Base-by-base conservation (phyloP, 23 red algal genomes). In the Gracilaria domingensis region DNA sequence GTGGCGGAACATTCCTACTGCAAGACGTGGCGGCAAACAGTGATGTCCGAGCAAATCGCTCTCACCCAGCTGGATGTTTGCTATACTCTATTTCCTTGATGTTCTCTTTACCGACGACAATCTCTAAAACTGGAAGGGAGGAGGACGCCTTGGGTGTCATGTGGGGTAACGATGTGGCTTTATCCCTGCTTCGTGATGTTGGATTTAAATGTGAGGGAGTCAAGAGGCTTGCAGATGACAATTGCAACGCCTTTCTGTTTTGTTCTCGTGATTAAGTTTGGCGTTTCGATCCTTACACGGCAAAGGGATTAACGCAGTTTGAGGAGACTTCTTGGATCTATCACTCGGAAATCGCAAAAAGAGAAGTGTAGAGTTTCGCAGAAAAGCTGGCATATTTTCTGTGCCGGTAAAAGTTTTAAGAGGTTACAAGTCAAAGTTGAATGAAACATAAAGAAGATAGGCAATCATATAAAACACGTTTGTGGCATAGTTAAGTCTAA, bases 221-320 rank as follows among this genome's bases (percentile, higher is more conserved):
- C 35, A 64, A 72, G 26, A 65, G 62, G 18, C 70, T 91, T 34
- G 37, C 75, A 36, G 88, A 91, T n/a, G 88, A 91, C 62, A 51
- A 91, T 59, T 91, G 88, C 77, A 91, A 91, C 34, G 88, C 73
- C 33, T 91, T 91, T 65, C 80, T 91, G 29, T 91, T 91, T 58
- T 80, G 75, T 54, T 36, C 65, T 40, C 75, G 64, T 30, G 60
- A 91, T 35, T 91, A 53, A 50, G 4, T 57, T n/a, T 24, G 47
- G 11, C 24, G 4, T 7, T 45, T 45, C 42, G 42, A 79, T 49
- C n/a, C n/a, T n/a, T n/a, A n/a, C n/a, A n/a, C n/a, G n/a, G n/a
- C n/a, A 24, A 20, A 30, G 3, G 74, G 28, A 24, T 79, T 29
- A 9, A 12, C 23, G 34, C 74, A 79, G 74, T 79, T 55, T 55